phyloP scores from a whole-genome alignment of 1,139 yeast genomes.

The Taphrina sp. region DNA sequence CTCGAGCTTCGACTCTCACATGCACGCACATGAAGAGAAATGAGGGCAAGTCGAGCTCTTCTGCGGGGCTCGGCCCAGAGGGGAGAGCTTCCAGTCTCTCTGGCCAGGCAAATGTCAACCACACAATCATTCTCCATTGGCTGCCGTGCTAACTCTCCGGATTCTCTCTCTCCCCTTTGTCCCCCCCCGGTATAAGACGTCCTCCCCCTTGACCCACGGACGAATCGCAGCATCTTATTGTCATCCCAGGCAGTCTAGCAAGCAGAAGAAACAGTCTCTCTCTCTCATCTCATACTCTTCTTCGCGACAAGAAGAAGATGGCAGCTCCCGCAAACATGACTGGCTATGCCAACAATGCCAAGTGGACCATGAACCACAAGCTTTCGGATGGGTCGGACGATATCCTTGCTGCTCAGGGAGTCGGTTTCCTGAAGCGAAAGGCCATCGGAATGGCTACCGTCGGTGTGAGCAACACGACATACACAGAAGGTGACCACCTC shows the following conservation, averaged over 20 bases:
- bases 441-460: constrained; percentile 29
- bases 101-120: too few species aligned
- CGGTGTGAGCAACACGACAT: constrained; percentile 22
- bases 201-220: neutral
- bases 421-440: constrained; percentile 31
- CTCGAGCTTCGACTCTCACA: too few species aligned
- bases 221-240: neutral
- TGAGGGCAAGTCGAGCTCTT: too few species aligned
- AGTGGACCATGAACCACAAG: constrained; percentile 27
- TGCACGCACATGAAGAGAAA: too few species aligned
- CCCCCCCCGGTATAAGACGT: neutral
- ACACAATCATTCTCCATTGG: too few species aligned
- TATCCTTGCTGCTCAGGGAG: constrained; percentile 30
- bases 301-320: too few species aligned
- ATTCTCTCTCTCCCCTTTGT: neutral
- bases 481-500: constrained; percentile 15
- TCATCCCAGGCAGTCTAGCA: too few species aligned
- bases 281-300: neutral
- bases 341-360: constrained; percentile 25
- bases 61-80: too few species aligned
- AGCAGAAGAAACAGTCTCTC: too few species aligned
- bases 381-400: constrained; percentile 24
- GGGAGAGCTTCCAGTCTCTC: too few species aligned
- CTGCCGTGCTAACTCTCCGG: neutral
- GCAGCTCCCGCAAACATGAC: constrained; percentile 24